Conservation (phyloP, 805 yeast genomes). For the Saccharomycopsis sp. region DNA sequence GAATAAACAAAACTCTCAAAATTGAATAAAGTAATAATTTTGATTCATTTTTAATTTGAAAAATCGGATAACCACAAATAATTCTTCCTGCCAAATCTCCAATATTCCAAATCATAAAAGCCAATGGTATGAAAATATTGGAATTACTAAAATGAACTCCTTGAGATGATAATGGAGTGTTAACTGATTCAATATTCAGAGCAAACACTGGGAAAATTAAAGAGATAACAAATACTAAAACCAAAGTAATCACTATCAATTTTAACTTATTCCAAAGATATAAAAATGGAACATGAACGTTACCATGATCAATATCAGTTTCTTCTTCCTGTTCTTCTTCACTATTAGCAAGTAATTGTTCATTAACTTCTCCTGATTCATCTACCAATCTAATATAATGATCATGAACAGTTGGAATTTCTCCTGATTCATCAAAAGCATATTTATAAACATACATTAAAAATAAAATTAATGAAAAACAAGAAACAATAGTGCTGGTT, state of each 20-base stretch:
- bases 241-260: slow-evolving; percentile 57
- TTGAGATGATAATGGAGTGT: slow-evolving; percentile 21
- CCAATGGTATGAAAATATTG: slow-evolving; percentile 56
- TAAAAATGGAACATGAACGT: slow-evolving; percentile 44
- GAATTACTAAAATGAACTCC: slow-evolving; percentile 15
- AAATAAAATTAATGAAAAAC: slow-evolving; percentile 32
- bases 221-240: slow-evolving; percentile 63
- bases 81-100: slow-evolving; percentile 82
- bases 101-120: slow-evolving; percentile 76
- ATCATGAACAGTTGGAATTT: slow-evolving; percentile 3
- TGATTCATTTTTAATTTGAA: slow-evolving; percentile 34
- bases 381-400: slow-evolving; percentile 16
- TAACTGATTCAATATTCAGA: slow-evolving; percentile 46
- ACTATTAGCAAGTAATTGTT: slow-evolving; percentile 1
- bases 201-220: slow-evolving; percentile 88
- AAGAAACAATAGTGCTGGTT: slow-evolving; percentile 39
- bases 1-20: slow-evolving; percentile 49
- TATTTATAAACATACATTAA: slow-evolving; percentile 25
- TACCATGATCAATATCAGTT: slow-evolving; percentile 1
- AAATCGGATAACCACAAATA: slow-evolving; percentile 39
- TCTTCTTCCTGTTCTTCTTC: slow-evolving; percentile 4
- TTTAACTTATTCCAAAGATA: slow-evolving; percentile 53
- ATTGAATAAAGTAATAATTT: slow-evolving; percentile 45
- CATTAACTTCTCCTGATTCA: slow-evolving; percentile 15
- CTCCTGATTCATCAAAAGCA: slow-evolving; percentile 15